phyloP scores from a whole-genome alignment of 2,329 filamentous ascomycete genomes.

The Neodidymelliopsis sp. region DNA sequence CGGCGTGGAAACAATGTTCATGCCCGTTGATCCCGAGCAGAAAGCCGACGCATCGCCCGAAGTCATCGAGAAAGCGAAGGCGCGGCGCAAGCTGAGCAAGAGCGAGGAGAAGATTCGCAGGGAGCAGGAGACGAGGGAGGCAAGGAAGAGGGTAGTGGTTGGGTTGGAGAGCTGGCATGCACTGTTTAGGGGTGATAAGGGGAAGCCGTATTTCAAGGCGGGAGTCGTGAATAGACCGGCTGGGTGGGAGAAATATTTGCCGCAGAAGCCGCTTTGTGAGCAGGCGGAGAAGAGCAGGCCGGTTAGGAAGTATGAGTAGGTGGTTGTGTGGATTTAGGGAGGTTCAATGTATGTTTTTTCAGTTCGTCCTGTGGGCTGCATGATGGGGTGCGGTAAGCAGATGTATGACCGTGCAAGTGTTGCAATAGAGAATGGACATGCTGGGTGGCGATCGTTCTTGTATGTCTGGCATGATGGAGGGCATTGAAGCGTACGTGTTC shows the following conservation, averaged over 20 bases:
- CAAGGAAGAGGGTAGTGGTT: constrained; percentile 69
- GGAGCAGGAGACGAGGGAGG: constrained; percentile 70
- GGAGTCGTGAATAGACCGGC: constrained; percentile 73
- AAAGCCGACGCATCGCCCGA: constrained; percentile 30
- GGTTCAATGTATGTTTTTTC: neutral
- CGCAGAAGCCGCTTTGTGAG: constrained; percentile 72
- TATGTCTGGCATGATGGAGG: too few relatives aligned
- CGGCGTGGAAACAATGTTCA: constrained; percentile 86
- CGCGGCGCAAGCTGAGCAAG: constrained; percentile 29
- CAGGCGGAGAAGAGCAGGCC: constrained; percentile 72
- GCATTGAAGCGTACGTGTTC: too few relatives aligned
- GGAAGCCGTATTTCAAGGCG: constrained; percentile 81
- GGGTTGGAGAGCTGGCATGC: constrained; percentile 81
- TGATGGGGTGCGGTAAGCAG: too few relatives aligned
- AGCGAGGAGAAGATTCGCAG: constrained; percentile 59
- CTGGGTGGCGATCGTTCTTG: too few relatives aligned
- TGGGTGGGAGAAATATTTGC: constrained; percentile 66
- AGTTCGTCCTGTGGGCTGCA: too few relatives aligned
- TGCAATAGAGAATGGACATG: too few relatives aligned
- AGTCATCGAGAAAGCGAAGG: constrained; percentile 38
- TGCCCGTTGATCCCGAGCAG: constrained; percentile 67
- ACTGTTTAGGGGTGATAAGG: constrained; percentile 75
- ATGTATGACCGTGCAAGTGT: too few relatives aligned
- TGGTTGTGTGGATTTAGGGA: neutral
- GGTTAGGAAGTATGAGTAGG: constrained; percentile 50